A percentile compares a stretch with the other conserved stretches of the same genome.
phyloP scores from a whole-genome alignment of 2,329 filamentous ascomycete genomes.

The Rutstroemia sp. region DNA sequence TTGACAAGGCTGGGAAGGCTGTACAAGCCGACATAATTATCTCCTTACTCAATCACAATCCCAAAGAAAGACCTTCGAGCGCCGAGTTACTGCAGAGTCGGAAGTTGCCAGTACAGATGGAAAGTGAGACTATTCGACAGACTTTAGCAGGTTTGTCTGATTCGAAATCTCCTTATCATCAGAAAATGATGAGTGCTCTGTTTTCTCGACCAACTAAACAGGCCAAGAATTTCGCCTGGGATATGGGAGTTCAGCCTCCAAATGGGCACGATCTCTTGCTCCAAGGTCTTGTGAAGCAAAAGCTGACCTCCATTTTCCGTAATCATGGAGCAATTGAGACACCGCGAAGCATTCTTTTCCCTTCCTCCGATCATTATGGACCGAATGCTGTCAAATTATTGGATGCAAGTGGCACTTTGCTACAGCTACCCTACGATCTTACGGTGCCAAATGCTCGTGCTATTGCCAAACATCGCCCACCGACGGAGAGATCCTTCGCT shows the following conservation, averaged over 20 bases:
- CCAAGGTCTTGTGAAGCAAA: constrained; percentile 66
- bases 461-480: constrained; percentile 64
- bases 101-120: constrained; percentile 83
- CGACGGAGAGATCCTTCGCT: constrained; percentile 69
- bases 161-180: constrained; percentile 78
- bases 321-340: constrained; percentile 84
- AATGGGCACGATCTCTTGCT: constrained; percentile 56
- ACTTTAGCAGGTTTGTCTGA: constrained; percentile 76
- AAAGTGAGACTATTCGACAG: constrained; percentile 82
- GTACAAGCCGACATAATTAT: constrained; percentile 70
- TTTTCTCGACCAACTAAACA: constrained; percentile 67
- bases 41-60: constrained; percentile 73
- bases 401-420: constrained; percentile 74
- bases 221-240: constrained; percentile 75
- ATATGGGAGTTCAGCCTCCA: constrained; percentile 53
- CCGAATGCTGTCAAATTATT: constrained; percentile 71
- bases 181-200: constrained; percentile 79
- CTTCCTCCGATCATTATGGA: constrained; percentile 71
- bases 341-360: constrained; percentile 68
- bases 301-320: constrained; percentile 71
- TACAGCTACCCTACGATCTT: constrained; percentile 91
- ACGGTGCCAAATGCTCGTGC: constrained; percentile 82
- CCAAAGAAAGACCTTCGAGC: constrained; percentile 75
- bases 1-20: constrained; percentile 60
- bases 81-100: constrained; percentile 76